Conservation (phyloP, 2,329 filamentous ascomycete species). For the Alternaria sp. region DNA sequence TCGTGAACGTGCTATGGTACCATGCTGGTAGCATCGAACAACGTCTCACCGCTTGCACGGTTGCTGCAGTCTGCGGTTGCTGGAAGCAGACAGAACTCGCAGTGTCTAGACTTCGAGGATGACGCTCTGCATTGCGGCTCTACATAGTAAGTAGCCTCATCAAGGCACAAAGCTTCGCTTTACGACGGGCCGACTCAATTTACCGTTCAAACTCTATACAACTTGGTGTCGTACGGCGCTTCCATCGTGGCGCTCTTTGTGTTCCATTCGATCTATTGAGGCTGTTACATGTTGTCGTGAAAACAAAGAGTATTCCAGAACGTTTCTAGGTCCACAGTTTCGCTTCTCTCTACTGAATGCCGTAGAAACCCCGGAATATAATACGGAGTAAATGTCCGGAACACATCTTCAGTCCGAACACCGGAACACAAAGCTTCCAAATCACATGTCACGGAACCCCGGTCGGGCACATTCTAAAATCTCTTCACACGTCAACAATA, state of each 20-base stretch:
- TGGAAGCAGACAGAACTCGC: constrained; percentile 1
- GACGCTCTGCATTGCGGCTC: constrained; percentile 25
- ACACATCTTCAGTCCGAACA: neutral
- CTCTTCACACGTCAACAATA: neutral
- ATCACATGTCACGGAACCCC: neutral
- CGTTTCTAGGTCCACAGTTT: constrained; percentile 6
- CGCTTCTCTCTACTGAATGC: constrained; percentile 1
- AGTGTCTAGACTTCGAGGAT: constrained; percentile 8
- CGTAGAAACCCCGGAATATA: neutral
- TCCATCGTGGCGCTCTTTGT: constrained; percentile 11
- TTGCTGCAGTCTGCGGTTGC: neutral
- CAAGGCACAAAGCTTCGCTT: constrained; percentile 8
- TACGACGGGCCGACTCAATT: constrained; percentile 16
- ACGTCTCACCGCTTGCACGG: constrained; percentile 23
- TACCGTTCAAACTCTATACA: constrained; percentile 4
- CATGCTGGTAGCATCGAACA: constrained; percentile 22
- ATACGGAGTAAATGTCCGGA: neutral
- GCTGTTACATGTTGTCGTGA: neutral
- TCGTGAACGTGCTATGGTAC: constrained; percentile 28
- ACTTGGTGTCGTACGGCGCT: constrained; percentile 5
- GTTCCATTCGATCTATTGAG: constrained; percentile 3
- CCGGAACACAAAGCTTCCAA: neutral
- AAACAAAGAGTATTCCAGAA: constrained; percentile 11
- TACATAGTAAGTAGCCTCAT: constrained; percentile 10
- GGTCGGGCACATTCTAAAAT: constrained; percentile 1